Conservation (phyloP, 1,284 basidiomycete genomes). For the Cutaneotrichosporon dermatis region DNA sequence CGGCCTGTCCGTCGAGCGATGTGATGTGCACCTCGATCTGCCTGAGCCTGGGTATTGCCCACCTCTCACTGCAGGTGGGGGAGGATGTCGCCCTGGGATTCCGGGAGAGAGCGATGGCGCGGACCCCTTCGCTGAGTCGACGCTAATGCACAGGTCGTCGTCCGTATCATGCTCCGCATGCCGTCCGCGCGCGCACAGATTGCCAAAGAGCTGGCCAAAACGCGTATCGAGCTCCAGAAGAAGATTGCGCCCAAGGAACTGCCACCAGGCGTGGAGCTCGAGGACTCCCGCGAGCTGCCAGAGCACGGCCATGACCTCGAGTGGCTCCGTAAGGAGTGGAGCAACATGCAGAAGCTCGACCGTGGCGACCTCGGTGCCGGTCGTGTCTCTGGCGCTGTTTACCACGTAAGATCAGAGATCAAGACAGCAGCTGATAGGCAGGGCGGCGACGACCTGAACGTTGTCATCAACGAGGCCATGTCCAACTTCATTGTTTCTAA, state of each 20-base stretch:
- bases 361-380: constrained; percentile 54
- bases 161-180: constrained; percentile 62
- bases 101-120: no score
- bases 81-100: no score
- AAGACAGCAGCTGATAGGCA: constrained; percentile 53
- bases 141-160: constrained; percentile 52
- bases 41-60: no score
- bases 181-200: constrained; percentile 68
- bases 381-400: constrained; percentile 80
- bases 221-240: constrained; percentile 61
- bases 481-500: constrained; percentile 57
- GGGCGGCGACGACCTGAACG: constrained; percentile 73
- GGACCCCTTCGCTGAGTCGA: no score
- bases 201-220: constrained; percentile 63
- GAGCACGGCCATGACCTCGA: constrained; percentile 63
- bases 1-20: no score
- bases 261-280: constrained; percentile 57
- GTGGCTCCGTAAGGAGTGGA: constrained; percentile 76
- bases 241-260: constrained; percentile 54
- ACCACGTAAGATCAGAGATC: constrained; percentile 55
- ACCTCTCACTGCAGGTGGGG: no score
- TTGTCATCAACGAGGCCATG: constrained; percentile 48
- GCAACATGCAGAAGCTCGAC: constrained; percentile 72
- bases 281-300: constrained; percentile 60
- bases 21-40: no score